Evolutionary conservation across 176 grass and related monocot genomes (phyloP), one percentile per base, ranked within the genome.

Genomic region (Rhynchospora pubera): DNA sequence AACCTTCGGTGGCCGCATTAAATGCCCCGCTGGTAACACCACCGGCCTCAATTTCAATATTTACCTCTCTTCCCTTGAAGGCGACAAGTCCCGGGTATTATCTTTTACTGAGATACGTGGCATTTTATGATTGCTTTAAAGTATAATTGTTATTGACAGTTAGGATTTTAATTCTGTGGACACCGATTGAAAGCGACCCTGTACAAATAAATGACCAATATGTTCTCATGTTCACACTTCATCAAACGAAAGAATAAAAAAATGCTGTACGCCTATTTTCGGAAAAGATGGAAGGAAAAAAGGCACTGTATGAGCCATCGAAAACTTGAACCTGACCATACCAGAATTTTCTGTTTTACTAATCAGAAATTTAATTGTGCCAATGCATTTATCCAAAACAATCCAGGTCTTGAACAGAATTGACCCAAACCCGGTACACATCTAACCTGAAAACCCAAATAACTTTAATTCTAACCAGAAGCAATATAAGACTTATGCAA

Each of bases 41-140:
- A 65, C 78, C 14, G 86, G 90, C 1, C 84, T 95, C 63, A 95
- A 95, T 87, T 92, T 88, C 84, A 95, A 95, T 65, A 83, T 92
- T 74, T 92, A 95, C 84, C 88, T 92, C 39, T 95, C 93, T 39
- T 90, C 93, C 19, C 79, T 92, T 30, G 90, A 95, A 62, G 73
- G 93, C 15, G 81, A 86, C 78, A 82, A 86, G 14, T 82, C 78
- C 3, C 85, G 76, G 32, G 57, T 62, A 62, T 51, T 66, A 30
- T 21, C 19, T 16, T 32, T 34, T 66, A 65, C 63, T 65, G 5
- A 14, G 24, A 62, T 26, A 1, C 1, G 22, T 26, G 23, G 1
- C 22, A 6, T 5, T 64, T 64, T 64, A 26, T 13, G 24, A 32
- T 32, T 64, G 24, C 0, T 64, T 23, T 30, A n/a, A n/a, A 30